Percentiles rank a stretch among this genome's conserved stretches.
These are phyloP conservation scores for Petunia secreta DNA, from an alignment of 257 asterid species.

Conservation along the genomic window DNA sequence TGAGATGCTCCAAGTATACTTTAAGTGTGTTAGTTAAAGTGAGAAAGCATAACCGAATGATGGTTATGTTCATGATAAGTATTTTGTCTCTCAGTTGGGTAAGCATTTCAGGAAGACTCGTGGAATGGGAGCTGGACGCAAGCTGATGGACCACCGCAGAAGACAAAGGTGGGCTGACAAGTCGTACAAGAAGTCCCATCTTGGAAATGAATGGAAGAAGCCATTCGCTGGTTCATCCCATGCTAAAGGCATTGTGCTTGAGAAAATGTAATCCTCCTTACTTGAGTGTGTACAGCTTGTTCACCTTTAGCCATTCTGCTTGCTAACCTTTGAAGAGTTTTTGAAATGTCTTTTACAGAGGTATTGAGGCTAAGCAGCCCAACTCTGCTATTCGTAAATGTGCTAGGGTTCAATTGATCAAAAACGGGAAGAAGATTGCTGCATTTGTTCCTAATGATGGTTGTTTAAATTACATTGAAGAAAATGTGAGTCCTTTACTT, in stretches of 20 bases:
- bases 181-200: constrained; percentile 35
- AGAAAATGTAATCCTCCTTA: constrained; percentile 26
- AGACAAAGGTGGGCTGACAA: constrained; percentile 33
- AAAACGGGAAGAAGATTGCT: constrained; percentile 36
- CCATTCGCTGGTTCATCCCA: constrained; percentile 39
- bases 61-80: not conserved
- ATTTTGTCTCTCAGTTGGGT: not conserved
- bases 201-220: constrained; percentile 35
- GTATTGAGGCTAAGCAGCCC: constrained; percentile 39
- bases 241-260: constrained; percentile 37
- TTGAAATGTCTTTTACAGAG: constrained; percentile 20
- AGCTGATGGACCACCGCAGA: constrained; percentile 33
- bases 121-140: constrained; percentile 39
- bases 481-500: constrained; percentile 29
- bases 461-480: constrained; percentile 38
- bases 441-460: constrained; percentile 36
- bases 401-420: constrained; percentile 40
- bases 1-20: not conserved
- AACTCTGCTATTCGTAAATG: constrained; percentile 37
- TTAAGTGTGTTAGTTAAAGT: not conserved
- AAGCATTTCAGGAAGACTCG: constrained; percentile 34
- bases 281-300: not conserved
- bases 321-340: not conserved
- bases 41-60: not conserved
- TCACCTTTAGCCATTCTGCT: not conserved